These are phyloP conservation scores for Daphne laureola DNA, from an alignment of 441 rosid genomes.

Conservation along the genomic window DNA sequence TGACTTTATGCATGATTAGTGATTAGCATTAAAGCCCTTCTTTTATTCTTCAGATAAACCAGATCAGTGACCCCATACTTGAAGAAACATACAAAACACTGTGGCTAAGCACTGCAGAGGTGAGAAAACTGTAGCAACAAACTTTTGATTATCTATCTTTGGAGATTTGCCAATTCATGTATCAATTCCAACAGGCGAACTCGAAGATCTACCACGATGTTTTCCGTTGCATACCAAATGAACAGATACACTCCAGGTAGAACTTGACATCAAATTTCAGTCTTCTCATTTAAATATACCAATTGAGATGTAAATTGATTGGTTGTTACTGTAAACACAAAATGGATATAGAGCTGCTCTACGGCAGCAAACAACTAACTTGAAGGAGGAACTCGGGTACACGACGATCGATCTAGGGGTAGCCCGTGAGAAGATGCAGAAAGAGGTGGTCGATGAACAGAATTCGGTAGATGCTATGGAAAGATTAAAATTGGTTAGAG, in stretches of 20 bases:
- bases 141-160: background rate
- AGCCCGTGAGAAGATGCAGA: conserved; percentile 42
- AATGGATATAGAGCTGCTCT: conserved; percentile 37
- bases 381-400: conserved; percentile 55
- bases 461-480: conserved; percentile 28
- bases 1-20: background rate
- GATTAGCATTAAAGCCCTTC: background rate
- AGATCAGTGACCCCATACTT: conserved; percentile 46
- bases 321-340: too few species aligned
- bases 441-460: conserved; percentile 23
- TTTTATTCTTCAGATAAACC: conserved; percentile 27
- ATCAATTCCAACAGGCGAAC: conserved; percentile 25
- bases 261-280: too few species aligned
- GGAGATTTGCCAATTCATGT: background rate
- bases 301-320: too few species aligned
- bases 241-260: conserved; percentile 55
- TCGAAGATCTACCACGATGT: conserved; percentile 50
- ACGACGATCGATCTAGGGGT: conserved; percentile 65
- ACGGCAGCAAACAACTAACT: conserved; percentile 31
- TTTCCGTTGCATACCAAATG: conserved; percentile 65
- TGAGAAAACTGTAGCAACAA: conserved; percentile 2
- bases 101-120: conserved; percentile 60
- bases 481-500: conserved; percentile 39
- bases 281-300: too few species aligned
- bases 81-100: conserved; percentile 47